Evolutionary conservation across 164 flowering plant species (phyloP), one percentile per base, ranked within the genome.

Genomic region (Macadamia integrifolia): DNA sequence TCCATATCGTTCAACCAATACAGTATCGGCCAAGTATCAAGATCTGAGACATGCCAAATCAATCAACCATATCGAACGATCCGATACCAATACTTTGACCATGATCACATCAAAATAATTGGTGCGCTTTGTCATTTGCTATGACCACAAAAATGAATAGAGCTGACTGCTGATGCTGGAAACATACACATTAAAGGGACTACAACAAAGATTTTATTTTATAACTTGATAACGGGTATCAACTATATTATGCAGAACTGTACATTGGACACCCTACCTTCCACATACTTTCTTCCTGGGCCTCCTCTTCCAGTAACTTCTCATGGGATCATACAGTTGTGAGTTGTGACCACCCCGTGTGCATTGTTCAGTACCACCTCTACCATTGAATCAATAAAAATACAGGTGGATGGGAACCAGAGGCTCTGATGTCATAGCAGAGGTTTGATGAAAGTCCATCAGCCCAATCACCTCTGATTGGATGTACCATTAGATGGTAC

Each of bases 401-500:
- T 46, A 55, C n/a, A 11, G 40, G 29, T 30, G 63, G 58, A 58
- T 44, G 60, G 44, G 29, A 40, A 52, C n/a, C 59, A 49, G 60
- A 50, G 57, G 18, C 58, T 42, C 56, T 52, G 60, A 48, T 48
- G 12, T 46, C 66, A 67, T 66, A 56, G 40, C 62, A 66, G 63
- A 70, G 64, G 60, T 62, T 56, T 57, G 67, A 62, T 58, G 32
- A 50, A 23, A 35, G 42, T 50, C 10, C 50, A 57, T 6, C 30
- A 15, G 52, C 68, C 32, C 42, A 18, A 52, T 71, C 78, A 76
- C 55, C 76, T 77, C 46, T 66, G 76, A 50, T 71, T 52, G 61
- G 78, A 10, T 46, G 81, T 73, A 40, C 73, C 65, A 44, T 72
- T 55, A 57, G 82, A n/a, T 65, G 82, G 84, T 61, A 75, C 72